Evolutionary conservation across 2,329 filamentous ascomycete species (phyloP), one percentile per base, ranked within the genome.

Genomic region (Colletotrichum abscissum): DNA sequence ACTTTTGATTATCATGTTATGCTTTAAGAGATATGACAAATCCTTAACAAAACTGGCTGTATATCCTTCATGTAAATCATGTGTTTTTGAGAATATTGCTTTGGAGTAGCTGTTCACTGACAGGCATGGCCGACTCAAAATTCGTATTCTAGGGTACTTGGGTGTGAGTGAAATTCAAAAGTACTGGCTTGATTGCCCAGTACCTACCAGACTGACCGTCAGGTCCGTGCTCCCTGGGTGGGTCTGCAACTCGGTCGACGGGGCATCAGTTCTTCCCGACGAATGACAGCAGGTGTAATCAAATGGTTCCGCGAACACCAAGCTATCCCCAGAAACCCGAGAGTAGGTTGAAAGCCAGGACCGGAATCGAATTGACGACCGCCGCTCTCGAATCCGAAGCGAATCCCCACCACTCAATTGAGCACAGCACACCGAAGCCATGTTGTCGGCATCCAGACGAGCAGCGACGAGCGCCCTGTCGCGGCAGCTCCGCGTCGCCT

Each of bases 361-460:
- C 42, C 42, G 42, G 42, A 49, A 49, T 49, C 19, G 42, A 49
- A 19, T 19, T 42, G 38, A 42, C 42, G 42, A 49, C 42, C 42
- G 16, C 42, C 42, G 2, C 16, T 16, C 42, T 19, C 60, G 67
- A 68, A 62, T 28, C 42, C 42, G 14, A 19, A n/a, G 19, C 4
- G 16, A 49, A n/a, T 49, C 19, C 42, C 33, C 35, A 59, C 60
- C 46, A 59, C 60, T 60, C 70, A 73, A 73, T 70, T 70, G 70
- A 70, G 60, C 60, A 35, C 67, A 65, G 67, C 68, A 88, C 42
- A 49, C 2, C 87, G 30, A 33, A 33, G 8, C 30, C 67, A 90
- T 88, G 81, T 80, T 87, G 77, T 84, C 85, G 60, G 83, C 82
- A 74, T 76, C 83, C 33, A 79, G 82, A 75, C 83, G 84, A 76